These are phyloP conservation scores for Ustilago nuda DNA, from an alignment of 1,284 basidiomycete species.

Conservation along the genomic window DNA sequence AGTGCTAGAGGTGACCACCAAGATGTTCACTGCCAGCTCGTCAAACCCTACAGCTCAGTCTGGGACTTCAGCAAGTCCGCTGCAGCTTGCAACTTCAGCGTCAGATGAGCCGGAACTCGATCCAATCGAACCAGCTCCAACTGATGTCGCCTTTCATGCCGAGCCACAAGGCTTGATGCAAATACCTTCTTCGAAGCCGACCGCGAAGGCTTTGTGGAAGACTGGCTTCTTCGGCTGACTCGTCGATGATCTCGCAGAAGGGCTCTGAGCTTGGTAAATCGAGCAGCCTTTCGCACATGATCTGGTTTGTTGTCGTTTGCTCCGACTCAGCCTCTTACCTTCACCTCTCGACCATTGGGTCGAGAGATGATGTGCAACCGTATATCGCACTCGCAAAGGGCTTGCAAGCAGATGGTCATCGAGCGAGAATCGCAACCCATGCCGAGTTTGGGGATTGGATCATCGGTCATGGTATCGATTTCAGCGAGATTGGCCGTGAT, in stretches of 20 bases:
- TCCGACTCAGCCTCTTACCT: constrained; percentile 46
- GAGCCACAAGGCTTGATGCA: constrained; percentile 60
- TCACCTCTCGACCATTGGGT: constrained; percentile 92
- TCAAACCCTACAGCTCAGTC: neutral
- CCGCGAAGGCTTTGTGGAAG: constrained; percentile 41
- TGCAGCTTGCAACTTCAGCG: neutral
- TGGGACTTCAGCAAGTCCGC: neutral
- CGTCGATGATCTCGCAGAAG: constrained; percentile 31
- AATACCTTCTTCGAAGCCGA: constrained; percentile 59
- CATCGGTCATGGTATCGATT: constrained; percentile 88
- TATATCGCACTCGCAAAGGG: constrained; percentile 94
- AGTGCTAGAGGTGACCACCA: constrained; percentile 27
- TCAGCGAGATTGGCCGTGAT: constrained; percentile 92
- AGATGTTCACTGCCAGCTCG: constrained; percentile 15
- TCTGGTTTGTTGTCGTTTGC: constrained; percentile 46
- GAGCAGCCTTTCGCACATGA: constrained; percentile 28
- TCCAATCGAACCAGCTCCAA: neutral
- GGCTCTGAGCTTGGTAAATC: constrained; percentile 17
- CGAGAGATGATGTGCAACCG: constrained; percentile 81
- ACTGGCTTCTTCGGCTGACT: constrained; percentile 36
- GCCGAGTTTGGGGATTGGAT: constrained; percentile 95
- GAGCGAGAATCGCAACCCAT: constrained; percentile 87
- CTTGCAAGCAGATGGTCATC: constrained; percentile 87
- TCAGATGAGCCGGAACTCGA: neutral
- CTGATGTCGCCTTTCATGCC: constrained; percentile 32